A percentile compares a stretch with the other conserved stretches of the same genome.
Evolutionary conservation across 2,329 filamentous ascomycete genomes (phyloP).

Genomic region (Colletotrichum paranaense): DNA sequence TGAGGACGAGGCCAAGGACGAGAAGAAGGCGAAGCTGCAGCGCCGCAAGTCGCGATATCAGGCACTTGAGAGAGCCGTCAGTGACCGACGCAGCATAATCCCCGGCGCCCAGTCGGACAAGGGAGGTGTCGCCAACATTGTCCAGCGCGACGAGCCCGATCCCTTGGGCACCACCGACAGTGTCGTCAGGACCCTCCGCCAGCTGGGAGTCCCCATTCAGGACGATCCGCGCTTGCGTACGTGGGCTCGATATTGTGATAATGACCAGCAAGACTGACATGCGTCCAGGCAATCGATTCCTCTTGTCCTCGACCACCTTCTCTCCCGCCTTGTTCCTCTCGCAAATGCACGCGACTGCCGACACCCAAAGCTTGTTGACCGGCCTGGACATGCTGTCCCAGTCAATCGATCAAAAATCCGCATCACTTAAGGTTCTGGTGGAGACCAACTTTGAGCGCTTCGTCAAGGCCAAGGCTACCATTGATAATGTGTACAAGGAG

Average conservation of each 20-base stretch:
- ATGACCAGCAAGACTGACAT: conserved; percentile 22
- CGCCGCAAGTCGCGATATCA: conserved; percentile 84
- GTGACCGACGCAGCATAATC: conserved; percentile 73
- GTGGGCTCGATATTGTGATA: conserved; percentile 44
- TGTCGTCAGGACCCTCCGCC: conserved; percentile 83
- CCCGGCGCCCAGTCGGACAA: conserved; percentile 74
- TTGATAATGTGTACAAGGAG: conserved; percentile 98
- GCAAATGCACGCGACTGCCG: conserved; percentile 87
- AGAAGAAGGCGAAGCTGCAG: conserved; percentile 60
- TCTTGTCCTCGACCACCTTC: conserved; percentile 95
- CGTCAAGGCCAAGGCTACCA: conserved; percentile 95
- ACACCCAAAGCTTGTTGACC: conserved; percentile 81
- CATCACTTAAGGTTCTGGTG: conserved; percentile 93
- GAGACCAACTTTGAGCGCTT: conserved; percentile 99
- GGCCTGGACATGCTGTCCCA: conserved; percentile 88
- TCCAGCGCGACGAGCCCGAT: conserved; percentile 93
- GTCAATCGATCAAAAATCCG: conserved; percentile 98
- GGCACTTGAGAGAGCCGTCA: conserved; percentile 81
- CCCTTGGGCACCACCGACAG: conserved; percentile 89
- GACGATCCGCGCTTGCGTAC: conserved; percentile 82
- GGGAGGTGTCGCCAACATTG: conserved; percentile 78
- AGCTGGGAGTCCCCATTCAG: conserved; percentile 82
- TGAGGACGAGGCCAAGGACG: conserved; percentile 63
- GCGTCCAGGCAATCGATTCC: conserved; percentile 83
- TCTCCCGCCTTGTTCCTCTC: conserved; percentile 92